Conservation (phyloP, 805 yeast genomes). For the Cyberlindnera xishuangbannaensis region DNA sequence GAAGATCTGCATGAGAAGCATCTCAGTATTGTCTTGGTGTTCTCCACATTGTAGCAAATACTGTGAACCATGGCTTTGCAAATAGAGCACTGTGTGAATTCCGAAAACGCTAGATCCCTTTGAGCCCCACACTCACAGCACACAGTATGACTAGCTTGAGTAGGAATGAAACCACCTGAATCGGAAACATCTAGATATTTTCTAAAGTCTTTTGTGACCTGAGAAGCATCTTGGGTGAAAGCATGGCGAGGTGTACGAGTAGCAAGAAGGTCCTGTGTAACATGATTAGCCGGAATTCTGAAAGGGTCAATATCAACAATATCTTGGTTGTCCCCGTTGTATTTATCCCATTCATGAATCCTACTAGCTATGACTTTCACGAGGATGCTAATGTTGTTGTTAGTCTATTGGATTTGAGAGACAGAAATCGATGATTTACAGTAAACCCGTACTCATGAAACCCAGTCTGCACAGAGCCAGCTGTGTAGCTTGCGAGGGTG, state of each 20-base stretch:
- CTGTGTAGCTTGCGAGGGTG: constrained; percentile 12
- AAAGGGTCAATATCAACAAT: constrained; percentile 21
- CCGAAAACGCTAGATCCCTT: no score
- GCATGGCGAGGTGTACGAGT: neutral
- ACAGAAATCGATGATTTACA: no score
- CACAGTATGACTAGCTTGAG: no score
- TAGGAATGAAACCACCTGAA: no score
- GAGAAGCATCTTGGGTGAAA: constrained; percentile 22
- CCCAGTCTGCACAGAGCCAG: constrained; percentile 29
- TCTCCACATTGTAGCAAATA: neutral
- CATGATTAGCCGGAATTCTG: constrained; percentile 3
- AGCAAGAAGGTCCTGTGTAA: no score
- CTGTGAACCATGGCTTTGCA: neutral
- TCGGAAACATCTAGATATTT: constrained; percentile 24
- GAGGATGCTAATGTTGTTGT: constrained; percentile 14
- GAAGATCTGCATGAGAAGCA: constrained; percentile 27
- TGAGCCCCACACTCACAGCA: no score
- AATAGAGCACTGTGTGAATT: neutral
- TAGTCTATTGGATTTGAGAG: constrained; percentile 2
- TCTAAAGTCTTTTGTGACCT: constrained; percentile 29
- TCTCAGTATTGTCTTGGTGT: constrained; percentile 11
- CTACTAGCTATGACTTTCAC: constrained; percentile 27
- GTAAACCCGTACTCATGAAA: constrained; percentile 25
- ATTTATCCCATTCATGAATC: constrained; percentile 4
- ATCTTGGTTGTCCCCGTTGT: neutral